Conservation (phyloP, 768 basidiomycete genomes). For the Termitomyces heimii region DNA sequence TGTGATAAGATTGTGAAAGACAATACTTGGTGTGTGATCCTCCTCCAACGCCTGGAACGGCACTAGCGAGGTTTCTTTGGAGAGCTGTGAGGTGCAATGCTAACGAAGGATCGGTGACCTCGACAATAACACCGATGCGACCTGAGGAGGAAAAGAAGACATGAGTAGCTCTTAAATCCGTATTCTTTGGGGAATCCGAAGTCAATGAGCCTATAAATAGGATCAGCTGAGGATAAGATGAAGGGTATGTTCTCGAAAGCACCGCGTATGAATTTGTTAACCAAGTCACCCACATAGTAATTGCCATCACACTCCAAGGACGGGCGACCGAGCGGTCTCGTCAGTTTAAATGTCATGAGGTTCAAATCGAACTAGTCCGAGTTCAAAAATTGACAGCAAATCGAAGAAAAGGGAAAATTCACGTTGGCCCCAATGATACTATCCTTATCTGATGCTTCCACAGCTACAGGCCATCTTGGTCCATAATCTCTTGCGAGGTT, state of each 20-base stretch:
- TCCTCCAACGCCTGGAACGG: conserved; percentile 48
- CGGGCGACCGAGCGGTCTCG: conserved; percentile 32
- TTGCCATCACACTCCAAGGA: conserved; percentile 59
- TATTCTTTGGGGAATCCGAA: conserved; percentile 34
- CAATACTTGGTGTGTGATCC: conserved; percentile 56
- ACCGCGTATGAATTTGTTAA: conserved; percentile 74
- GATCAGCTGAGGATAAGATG: not conserved
- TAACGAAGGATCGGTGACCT: conserved; percentile 45
- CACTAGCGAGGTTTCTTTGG: conserved; percentile 66
- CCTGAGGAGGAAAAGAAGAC: conserved; percentile 78
- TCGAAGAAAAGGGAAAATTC: conserved; percentile 20
- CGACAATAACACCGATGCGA: conserved; percentile 66
- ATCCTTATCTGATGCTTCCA: conserved; percentile 50
- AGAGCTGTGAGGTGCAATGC: conserved; percentile 60
- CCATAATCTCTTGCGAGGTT: conserved; percentile 69
- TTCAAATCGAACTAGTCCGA: conserved; percentile 56
- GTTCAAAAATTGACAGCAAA: not conserved
- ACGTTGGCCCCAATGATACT: conserved; percentile 75
- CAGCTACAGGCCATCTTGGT: conserved; percentile 65
- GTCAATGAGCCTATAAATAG: conserved; percentile 46
- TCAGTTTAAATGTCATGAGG: conserved; percentile 55
- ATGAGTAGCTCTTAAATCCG: conserved; percentile 47
- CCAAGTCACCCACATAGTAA: conserved; percentile 71
- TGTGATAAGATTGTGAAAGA: not conserved
- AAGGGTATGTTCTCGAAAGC: conserved; percentile 6